Evolutionary conservation across 2,329 filamentous ascomycete species (phyloP), one percentile per base, ranked within the genome.

Genomic region (Aurifilum marmelostoma): DNA sequence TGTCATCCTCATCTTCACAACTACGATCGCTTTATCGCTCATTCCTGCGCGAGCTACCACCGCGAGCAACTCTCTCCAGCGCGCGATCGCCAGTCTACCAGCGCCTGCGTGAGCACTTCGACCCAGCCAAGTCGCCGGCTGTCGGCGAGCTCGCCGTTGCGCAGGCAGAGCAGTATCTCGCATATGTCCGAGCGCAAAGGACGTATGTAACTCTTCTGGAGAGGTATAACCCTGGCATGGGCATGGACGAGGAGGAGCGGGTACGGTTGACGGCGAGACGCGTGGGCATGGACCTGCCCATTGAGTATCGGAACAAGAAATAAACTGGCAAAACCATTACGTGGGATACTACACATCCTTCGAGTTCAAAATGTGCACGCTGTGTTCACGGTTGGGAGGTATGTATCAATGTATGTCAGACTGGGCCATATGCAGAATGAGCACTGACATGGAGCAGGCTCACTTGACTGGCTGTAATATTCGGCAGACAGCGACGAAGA

Each of bases 161-260:
- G 63, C 76, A 92, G 73, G 91, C 89, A n/a, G 88, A 93, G 72
- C 93, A 98, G 79, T 89, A 93, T 73, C 80, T 94, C 34, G 86
- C 89, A 68, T 98, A 97, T 78, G 85, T 96, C 27, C 88, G 88
- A 74, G 91, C 94, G n/a, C 96, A 99, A 83, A 85, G 94, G 65
- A 88, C 88, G 77, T 97, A 98, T 79, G 87, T 88, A 34, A 90
- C 88, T 21, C 82, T 98, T 58, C 79, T 98, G 50, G 94, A 97
- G 81, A 87, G 94, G 74, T 98, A 99, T 81, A 98, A 98, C 79
- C 94, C 94, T 0, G 94, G 94, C 24, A 93, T 97, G 89, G 88
- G 88, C 73, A 92, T 97, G 91, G 89, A 91, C 73, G 91, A 89
- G 77, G 89, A 97, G 80, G 94, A 98, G 83, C 86, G 92, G 71